Percentiles rank a stretch among this genome's conserved stretches.
Evolutionary conservation across 2,329 filamentous ascomycete genomes (phyloP).

Genomic region (Neophaeococcomyces aloes): DNA sequence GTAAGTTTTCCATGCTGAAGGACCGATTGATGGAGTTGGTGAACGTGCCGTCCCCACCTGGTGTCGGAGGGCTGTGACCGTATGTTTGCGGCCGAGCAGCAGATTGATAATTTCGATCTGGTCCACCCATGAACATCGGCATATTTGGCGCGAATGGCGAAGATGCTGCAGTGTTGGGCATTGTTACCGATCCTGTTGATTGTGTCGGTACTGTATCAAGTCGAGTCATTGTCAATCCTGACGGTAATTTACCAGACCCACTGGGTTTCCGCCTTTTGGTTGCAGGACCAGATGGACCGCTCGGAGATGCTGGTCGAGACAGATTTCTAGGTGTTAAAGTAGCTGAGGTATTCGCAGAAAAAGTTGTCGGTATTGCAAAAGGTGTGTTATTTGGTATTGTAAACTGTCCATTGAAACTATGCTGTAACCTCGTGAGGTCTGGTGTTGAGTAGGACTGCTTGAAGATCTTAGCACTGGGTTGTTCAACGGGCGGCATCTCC

Average conservation of each 20-base stretch:
- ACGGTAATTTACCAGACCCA: constrained; percentile 57
- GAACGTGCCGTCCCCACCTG: constrained; percentile 50
- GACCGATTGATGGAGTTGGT: constrained; percentile 49
- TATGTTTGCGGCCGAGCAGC: constrained; percentile 38
- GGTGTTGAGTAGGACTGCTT: constrained; percentile 49
- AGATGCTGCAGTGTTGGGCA: constrained; percentile 33
- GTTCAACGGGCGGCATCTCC: constrained; percentile 8
- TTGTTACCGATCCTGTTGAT: constrained; percentile 20
- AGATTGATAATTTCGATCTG: constrained; percentile 40
- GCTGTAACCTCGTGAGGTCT: constrained; percentile 52
- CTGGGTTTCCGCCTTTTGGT: constrained; percentile 78
- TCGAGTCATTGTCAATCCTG: constrained; percentile 69
- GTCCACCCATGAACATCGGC: constrained; percentile 28
- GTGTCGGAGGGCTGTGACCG: constrained; percentile 53
- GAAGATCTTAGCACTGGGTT: constrained; percentile 25
- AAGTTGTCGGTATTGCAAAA: constrained; percentile 29
- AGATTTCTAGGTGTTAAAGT: constrained; percentile 50
- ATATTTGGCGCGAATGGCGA: constrained; percentile 32
- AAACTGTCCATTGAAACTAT: constrained; percentile 38
- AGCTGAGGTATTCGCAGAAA: constrained; percentile 33
- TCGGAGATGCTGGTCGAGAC: constrained; percentile 65
- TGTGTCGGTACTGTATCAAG: constrained; percentile 49
- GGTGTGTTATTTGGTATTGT: constrained; percentile 27
- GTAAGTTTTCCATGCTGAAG: constrained; percentile 55
- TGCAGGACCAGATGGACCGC: constrained; percentile 51